phyloP scores from a whole-genome alignment of 139 green algal genomes.

The Coccomyxa sp. region DNA sequence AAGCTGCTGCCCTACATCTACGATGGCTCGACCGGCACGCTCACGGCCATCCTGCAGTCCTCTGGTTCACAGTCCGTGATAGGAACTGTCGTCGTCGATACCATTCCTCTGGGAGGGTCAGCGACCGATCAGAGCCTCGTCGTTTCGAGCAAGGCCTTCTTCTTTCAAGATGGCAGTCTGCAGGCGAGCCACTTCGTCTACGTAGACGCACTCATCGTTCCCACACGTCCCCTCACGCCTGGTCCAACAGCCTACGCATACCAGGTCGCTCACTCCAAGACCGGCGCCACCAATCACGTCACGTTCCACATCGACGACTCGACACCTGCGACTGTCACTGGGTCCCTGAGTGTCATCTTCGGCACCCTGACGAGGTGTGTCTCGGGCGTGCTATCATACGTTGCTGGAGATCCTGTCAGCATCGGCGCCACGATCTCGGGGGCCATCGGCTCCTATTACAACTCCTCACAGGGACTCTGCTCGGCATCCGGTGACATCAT shows the following conservation, averaged over 20 bases:
- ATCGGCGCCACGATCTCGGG: background rate
- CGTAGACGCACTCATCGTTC: background rate
- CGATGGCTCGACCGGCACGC: background rate
- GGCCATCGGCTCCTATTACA: background rate
- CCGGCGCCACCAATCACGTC: background rate
- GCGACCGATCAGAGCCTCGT: background rate
- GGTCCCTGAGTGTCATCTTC: background rate
- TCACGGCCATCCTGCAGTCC: background rate
- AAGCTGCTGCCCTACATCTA: background rate
- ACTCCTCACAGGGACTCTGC: background rate
- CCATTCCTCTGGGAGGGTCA: background rate
- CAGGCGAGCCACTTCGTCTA: background rate
- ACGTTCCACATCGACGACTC: background rate
- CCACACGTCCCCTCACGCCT: background rate
- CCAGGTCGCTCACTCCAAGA: background rate
- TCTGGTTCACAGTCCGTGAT: background rate
- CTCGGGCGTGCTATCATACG: background rate
- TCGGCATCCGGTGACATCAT: background rate
- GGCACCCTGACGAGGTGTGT: background rate
- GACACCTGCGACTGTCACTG: background rate
- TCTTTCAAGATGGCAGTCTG: conserved; percentile 1
- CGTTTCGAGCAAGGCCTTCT: background rate
- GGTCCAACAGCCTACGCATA: background rate
- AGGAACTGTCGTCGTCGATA: background rate
- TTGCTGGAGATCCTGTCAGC: background rate